Percentiles rank a stretch among this genome's conserved stretches.
Evolutionary conservation across 1,284 basidiomycete species (phyloP).

Genomic region (Moesziomyces globuligerus): DNA sequence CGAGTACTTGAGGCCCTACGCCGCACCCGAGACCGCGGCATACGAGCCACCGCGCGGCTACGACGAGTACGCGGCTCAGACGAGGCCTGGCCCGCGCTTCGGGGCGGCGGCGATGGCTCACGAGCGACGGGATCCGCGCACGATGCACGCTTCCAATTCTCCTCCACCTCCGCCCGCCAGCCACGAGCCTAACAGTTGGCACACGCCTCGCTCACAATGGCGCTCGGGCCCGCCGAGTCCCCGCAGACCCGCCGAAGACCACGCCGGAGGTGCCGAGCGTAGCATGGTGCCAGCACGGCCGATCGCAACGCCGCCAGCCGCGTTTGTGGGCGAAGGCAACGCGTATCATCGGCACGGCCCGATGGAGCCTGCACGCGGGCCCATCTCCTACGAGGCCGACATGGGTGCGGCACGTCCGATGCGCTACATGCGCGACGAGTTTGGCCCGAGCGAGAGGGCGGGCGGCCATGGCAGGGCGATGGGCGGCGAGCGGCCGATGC

Average conservation of each 20-base stretch:
- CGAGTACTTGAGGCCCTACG: constrained; percentile 9
- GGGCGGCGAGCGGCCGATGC: constrained; percentile 12
- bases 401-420: not conserved
- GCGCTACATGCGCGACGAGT: not conserved
- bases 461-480: not conserved
- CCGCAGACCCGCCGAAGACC: constrained; percentile 7
- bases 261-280: too few species aligned
- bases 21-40: constrained; percentile 3
- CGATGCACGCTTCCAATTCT: not conserved
- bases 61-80: constrained; percentile 9
- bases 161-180: constrained; percentile 7
- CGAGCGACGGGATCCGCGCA: constrained; percentile 10
- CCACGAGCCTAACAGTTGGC: constrained; percentile 4
- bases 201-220: constrained; percentile 13
- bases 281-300: too few species aligned
- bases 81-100: constrained; percentile 9
- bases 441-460: not conserved
- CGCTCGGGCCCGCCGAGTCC: constrained; percentile 21
- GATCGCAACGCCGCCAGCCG: constrained; percentile 14
- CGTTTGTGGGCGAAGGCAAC: constrained; percentile 6
- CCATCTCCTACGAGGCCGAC: constrained; percentile 8
- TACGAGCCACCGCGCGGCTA: constrained; percentile 7
- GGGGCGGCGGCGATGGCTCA: constrained; percentile 4
- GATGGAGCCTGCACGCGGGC: constrained; percentile 3
- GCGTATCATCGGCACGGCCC: constrained; percentile 8